Conservation (phyloP, 345 rosid genomes). For the Salix arbutifolia region DNA sequence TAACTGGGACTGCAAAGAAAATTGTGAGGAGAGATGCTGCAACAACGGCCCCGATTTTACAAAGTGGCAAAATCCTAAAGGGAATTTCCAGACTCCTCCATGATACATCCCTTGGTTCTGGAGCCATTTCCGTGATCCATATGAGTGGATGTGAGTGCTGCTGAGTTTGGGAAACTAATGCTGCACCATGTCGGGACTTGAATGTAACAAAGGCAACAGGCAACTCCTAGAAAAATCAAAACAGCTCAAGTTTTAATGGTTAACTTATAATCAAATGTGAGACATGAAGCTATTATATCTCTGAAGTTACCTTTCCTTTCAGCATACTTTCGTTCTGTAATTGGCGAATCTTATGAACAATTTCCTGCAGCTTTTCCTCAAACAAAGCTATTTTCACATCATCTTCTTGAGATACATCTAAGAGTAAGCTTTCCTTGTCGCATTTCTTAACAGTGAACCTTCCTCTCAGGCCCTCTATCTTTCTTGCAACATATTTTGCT, state of each 20-base stretch:
- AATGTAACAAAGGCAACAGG: constrained; percentile 81
- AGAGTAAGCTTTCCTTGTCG: constrained; percentile 29
- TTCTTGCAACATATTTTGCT: constrained; percentile 44
- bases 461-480: constrained; percentile 42
- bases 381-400: constrained; percentile 25
- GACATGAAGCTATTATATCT: not conserved
- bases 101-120: constrained; percentile 78
- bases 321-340: constrained; percentile 55
- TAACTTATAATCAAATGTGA: not conserved
- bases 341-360: constrained; percentile 43
- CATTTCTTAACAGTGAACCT: constrained; percentile 20
- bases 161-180: constrained; percentile 74
- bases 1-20: constrained; percentile 85
- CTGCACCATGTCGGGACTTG: constrained; percentile 67
- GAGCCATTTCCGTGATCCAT: constrained; percentile 77
- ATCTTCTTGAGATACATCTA: constrained; percentile 27
- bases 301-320: constrained; percentile 47
- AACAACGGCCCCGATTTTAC: constrained; percentile 63
- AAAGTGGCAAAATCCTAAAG: constrained; percentile 43
- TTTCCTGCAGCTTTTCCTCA: constrained; percentile 65
- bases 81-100: constrained; percentile 70
- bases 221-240: constrained; percentile 49
- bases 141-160: constrained; percentile 73
- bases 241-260: not conserved
- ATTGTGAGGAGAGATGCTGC: constrained; percentile 70